Conservation (phyloP, 2,329 filamentous ascomycete genomes). For the Coleophoma eucalyptorum region DNA sequence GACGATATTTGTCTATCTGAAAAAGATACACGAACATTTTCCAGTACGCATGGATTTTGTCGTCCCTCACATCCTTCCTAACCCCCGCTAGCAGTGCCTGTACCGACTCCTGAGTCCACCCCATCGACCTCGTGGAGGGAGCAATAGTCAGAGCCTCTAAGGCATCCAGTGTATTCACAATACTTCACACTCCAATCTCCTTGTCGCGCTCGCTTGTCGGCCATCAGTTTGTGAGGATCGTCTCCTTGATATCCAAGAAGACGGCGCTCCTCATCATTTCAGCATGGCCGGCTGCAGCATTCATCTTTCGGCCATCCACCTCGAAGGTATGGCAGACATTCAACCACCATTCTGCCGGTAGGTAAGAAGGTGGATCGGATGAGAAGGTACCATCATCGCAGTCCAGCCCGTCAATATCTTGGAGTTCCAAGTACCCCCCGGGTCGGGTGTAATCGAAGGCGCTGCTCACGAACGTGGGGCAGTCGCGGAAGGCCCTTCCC, state of each 20-base stretch:
- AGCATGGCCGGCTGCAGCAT: constrained; percentile 33
- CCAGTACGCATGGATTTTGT: constrained; percentile 21
- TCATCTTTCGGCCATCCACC: constrained; percentile 38
- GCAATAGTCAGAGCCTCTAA: constrained; percentile 15
- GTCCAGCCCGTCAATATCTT: constrained; percentile 38
- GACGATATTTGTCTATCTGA: constrained; percentile 1
- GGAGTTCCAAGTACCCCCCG: constrained; percentile 24
- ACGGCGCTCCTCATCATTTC: constrained; percentile 41
- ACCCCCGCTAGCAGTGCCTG: constrained; percentile 25
- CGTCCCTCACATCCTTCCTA: constrained; percentile 24
- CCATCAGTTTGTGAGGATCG: constrained; percentile 42
- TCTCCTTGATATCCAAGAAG: constrained; percentile 42
- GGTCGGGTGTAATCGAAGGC: constrained; percentile 1
- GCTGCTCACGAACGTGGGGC: constrained; percentile 27
- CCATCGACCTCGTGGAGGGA: constrained; percentile 19
- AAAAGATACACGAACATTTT: neutral
- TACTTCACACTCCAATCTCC: constrained; percentile 4
- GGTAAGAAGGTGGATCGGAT: constrained; percentile 27
- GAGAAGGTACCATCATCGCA: constrained; percentile 33
- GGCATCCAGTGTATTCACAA: constrained; percentile 22
- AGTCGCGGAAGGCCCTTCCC: constrained; percentile 51
- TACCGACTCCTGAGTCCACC: constrained; percentile 25
- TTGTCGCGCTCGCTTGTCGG: constrained; percentile 36
- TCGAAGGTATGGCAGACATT: constrained; percentile 37
- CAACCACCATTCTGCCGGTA: constrained; percentile 39